Percentiles rank a stretch among this genome's conserved stretches.
phyloP scores from a whole-genome alignment of 345 rosid species.

The Capsella bursapastoris region DNA sequence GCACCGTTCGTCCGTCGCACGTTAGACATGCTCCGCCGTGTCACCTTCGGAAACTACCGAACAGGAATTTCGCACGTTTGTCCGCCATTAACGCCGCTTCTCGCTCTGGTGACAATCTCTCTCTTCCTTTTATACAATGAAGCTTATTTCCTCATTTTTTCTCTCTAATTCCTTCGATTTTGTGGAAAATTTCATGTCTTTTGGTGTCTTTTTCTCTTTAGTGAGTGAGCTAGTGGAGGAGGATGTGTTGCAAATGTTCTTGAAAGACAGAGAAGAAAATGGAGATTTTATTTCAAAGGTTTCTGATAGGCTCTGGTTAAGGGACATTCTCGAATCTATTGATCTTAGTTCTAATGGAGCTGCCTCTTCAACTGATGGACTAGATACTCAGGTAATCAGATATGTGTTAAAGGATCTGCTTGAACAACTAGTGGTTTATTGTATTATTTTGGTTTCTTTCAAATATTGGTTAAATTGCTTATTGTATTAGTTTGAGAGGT shows the following conservation, averaged over 20 bases:
- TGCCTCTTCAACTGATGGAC: conserved; percentile 19
- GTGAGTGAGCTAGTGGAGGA: conserved; percentile 66
- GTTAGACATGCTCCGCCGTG: conserved; percentile 36
- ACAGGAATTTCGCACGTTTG: conserved; percentile 39
- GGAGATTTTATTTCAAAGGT: conserved; percentile 86
- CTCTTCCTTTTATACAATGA: not conserved
- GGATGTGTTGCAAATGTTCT: conserved; percentile 71
- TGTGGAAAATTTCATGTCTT: conserved; percentile 10
- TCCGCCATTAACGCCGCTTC: conserved; percentile 53
- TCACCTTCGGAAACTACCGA: conserved; percentile 42
- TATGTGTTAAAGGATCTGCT: too few species aligned
- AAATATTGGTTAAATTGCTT: too few species aligned
- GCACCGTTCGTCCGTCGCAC: conserved; percentile 36
- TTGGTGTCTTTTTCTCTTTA: conserved; percentile 19
- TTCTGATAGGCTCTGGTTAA: conserved; percentile 74
- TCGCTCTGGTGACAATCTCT: conserved; percentile 51
- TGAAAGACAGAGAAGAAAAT: conserved; percentile 73
- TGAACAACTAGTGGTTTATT: too few species aligned
- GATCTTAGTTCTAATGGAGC: conserved; percentile 46
- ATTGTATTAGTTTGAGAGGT: not conserved
- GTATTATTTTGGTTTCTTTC: not conserved
- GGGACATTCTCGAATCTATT: conserved; percentile 49
- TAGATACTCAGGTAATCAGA: conserved; percentile 28
- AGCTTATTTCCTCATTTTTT: not conserved
- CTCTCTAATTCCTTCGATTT: not conserved